Base-by-base conservation (phyloP, 352 stramenopile species). In the Phytopythium sindhum region DNA sequence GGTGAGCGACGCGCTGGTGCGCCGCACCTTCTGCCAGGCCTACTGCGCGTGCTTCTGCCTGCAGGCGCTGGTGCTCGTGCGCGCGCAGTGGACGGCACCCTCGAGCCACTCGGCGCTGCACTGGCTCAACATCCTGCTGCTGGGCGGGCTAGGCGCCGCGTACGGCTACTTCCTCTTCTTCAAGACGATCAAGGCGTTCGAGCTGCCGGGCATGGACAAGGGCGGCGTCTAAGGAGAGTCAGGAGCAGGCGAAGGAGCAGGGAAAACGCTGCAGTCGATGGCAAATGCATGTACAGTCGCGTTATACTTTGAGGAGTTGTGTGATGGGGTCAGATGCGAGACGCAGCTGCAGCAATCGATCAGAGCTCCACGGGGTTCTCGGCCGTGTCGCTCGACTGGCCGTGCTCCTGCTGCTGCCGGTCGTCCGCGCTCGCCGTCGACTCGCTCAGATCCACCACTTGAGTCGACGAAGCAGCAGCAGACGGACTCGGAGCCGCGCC, bases 111-210 rank as follows among this genome's bases (percentile, higher is more conserved):
- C 87, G 66, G 63, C 75, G 57, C 73, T 95, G 31, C 83, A 95
- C 64, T 93, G 84, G 87, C 45, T 92, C 68, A 93, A 95, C 65
- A 82, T 95, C 44, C 53, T 93, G 55, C 59, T 93, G 47, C 77
- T 95, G 3, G 75, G 68, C 19, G 79, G 69, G 14, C 73, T 95
- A 0, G 84, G 84, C 35, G 74, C 67, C 17, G 80, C 77, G 12
- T 95, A 95, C 68, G 84, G 87, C 61, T 93, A 93, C 71, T 93
- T 95, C 59, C 75, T 95, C 35, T 63, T 82, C 42, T 93, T 92
- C 74, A 93, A 91, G 79, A 91, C 87, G 60, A 93, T 93, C 69
- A 95, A 95, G 71, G 84, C 84, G 28, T 95, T 95, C 55, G 87
- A 95, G 64, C 70, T 95, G 28, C 87, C 87, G 24, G 81, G 78